A percentile compares a stretch with the other conserved stretches of the same genome.
These are phyloP conservation scores for Extremus antarcticus DNA, from an alignment of 495 filamentous ascomycete genomes.

Conservation along the genomic window DNA sequence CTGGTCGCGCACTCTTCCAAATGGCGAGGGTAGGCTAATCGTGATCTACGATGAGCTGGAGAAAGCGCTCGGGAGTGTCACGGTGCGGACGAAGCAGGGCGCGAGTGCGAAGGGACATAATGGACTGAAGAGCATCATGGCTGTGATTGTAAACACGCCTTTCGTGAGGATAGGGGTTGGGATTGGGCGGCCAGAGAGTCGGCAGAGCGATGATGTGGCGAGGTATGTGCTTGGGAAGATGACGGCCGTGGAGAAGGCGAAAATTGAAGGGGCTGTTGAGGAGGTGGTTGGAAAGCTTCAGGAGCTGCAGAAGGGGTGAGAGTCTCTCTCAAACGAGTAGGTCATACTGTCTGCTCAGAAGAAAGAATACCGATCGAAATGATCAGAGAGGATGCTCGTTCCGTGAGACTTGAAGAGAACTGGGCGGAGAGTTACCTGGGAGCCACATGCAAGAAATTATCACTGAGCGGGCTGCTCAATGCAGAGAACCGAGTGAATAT, in stretches of 20 bases:
- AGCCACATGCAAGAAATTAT: too few relatives aligned
- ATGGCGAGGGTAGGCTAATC: constrained; percentile 38
- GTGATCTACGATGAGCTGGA: constrained; percentile 82
- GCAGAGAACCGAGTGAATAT: too few relatives aligned
- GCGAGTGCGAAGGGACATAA: constrained; percentile 63
- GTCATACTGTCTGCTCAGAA: too few relatives aligned
- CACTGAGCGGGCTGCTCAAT: too few relatives aligned
- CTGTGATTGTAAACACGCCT: constrained; percentile 35
- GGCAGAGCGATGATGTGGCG: constrained; percentile 41
- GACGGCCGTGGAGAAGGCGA: constrained; percentile 37
- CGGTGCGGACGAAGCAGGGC: constrained; percentile 42
- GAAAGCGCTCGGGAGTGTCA: constrained; percentile 52
- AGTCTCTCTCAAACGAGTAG: too few relatives aligned
- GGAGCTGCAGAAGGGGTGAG: constrained; percentile 5
- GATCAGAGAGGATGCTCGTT: too few relatives aligned
- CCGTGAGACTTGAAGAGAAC: too few relatives aligned
- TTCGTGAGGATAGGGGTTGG: constrained; percentile 54
- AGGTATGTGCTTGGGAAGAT: constrained; percentile 61
- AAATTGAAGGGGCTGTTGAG: constrained; percentile 40
- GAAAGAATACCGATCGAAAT: too few relatives aligned
- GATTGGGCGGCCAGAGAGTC: constrained; percentile 52
- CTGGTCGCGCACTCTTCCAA: constrained; percentile 9
- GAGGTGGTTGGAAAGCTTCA: constrained; percentile 40
- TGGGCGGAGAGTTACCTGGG: too few relatives aligned
- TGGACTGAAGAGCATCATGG: constrained; percentile 58